Base-by-base conservation (phyloP, 176 grass and related monocot genomes). In the Cenchrus americanus region DNA sequence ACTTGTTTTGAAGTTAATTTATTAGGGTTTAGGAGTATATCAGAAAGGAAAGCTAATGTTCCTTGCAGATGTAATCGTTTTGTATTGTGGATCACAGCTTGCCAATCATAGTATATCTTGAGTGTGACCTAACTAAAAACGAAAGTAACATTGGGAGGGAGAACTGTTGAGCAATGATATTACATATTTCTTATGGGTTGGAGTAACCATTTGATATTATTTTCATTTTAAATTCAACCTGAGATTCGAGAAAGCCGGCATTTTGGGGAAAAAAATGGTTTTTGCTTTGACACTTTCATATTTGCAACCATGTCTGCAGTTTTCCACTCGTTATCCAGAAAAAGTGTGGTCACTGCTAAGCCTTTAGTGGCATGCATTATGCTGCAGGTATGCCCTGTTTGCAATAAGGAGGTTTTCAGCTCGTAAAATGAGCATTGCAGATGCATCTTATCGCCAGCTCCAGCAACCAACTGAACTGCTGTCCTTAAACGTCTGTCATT, bases 331-430 rank as follows among this genome's bases (percentile, higher is more conserved):
- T 66, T 47, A 15, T 90, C 21, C 26, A 30, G 26, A 68, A 21
- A 40, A 88, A 41, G 19, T 5, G 0, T 67, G 23, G 1, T 24
- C 15, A 66, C 64, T 76, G 52, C 84, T 77, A 51, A 82, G 47
- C 63, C 9, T 80, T 76, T 63, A 27, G 26, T 78, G 66, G 22
- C 30, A 71, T 71, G 21, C 51, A 57, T 87, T 57, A 11, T n/a
- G 8, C 57, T 32, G 42, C 77, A 97, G 95, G 91, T 87, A 78
- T 97, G 95, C 73, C 92, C 95, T 48, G 84, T 97, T 58, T 97
- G 95, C 86, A 75, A 74, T 14, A 84, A 88, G 81, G 88, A 94
- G 84, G 92, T 97, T 77, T 89, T 88, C 76, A 75, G 81, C 27
- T 94, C 87, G 4, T 79, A 85, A 80, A 41, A 46, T 70, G 44